Conservation (phyloP, 345 rosid genomes). For the Camelina neglecta region DNA sequence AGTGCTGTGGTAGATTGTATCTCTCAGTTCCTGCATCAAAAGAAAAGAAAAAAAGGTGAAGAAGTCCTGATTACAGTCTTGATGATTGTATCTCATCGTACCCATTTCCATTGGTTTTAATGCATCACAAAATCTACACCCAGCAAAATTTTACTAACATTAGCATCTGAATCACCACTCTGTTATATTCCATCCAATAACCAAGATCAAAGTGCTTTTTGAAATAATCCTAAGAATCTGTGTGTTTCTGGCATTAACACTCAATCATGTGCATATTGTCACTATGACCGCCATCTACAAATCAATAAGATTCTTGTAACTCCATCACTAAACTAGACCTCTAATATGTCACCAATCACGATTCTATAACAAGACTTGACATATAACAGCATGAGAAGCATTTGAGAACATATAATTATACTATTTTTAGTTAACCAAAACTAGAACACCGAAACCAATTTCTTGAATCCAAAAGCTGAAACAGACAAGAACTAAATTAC, state of each 20-base stretch:
- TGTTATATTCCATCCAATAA: too few relatives aligned
- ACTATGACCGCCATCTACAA: background rate
- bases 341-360: background rate
- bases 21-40: constrained; percentile 45
- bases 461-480: constrained; percentile 24
- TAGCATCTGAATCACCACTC: too few relatives aligned
- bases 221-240: background rate
- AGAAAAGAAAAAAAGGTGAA: background rate
- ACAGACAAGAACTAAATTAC: constrained; percentile 31
- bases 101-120: too few relatives aligned
- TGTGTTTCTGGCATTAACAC: background rate
- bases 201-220: too few relatives aligned
- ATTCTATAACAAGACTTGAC: background rate
- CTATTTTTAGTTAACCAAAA: background rate
- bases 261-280: background rate
- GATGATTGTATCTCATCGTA: too few relatives aligned
- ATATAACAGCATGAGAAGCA: background rate
- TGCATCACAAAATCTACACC: too few relatives aligned
- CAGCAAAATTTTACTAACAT: too few relatives aligned
- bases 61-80: background rate
- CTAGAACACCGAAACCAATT: constrained; percentile 4
- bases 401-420: background rate
- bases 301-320: background rate
- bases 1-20: constrained; percentile 9
- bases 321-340: background rate